These are phyloP conservation scores for Tylopilus sp. DNA, from an alignment of 1,284 basidiomycete species.

Conservation along the genomic window DNA sequence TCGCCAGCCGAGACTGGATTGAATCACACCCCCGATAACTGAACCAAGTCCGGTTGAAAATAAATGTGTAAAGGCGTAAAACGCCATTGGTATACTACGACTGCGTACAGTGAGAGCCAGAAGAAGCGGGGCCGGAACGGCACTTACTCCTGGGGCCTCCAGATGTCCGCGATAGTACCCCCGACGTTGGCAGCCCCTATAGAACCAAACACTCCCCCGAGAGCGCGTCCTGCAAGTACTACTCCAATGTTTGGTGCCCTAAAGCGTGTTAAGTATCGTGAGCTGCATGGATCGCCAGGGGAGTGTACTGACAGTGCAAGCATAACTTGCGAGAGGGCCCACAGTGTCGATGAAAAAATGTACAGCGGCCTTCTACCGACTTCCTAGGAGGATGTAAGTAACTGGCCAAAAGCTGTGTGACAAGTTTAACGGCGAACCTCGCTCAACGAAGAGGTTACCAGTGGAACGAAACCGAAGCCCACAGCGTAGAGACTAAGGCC, in stretches of 20 bases:
- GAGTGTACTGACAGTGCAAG: constrained; percentile 37
- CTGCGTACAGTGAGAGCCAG: constrained; percentile 25
- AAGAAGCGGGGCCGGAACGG: not conserved
- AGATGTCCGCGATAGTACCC: constrained; percentile 54
- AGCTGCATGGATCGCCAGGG: not conserved
- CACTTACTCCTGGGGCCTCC: constrained; percentile 27
- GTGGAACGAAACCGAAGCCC: constrained; percentile 46
- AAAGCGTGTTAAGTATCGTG: not conserved
- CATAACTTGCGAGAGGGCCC: constrained; percentile 39
- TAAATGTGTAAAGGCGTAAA: constrained; percentile 46
- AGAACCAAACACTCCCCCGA: constrained; percentile 36
- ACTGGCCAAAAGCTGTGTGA: not conserved
- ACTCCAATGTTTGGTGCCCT: constrained; percentile 30
- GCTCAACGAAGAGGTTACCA: constrained; percentile 45
- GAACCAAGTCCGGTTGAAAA: constrained; percentile 52
- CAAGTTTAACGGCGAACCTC: constrained; percentile 29
- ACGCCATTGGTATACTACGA: constrained; percentile 55
- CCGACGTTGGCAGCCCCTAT: constrained; percentile 59
- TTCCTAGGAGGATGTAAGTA: constrained; percentile 29
- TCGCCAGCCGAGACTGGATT: constrained; percentile 56
- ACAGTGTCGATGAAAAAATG: constrained; percentile 38
- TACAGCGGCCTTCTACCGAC: constrained; percentile 48
- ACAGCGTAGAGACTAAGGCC: constrained; percentile 42
- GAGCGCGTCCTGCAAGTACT: constrained; percentile 22
- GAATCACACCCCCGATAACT: constrained; percentile 52